Evolutionary conservation across 306 rosid genomes (phyloP), one percentile per base, ranked within the genome.

Genomic region (Crotalaria pallida): DNA sequence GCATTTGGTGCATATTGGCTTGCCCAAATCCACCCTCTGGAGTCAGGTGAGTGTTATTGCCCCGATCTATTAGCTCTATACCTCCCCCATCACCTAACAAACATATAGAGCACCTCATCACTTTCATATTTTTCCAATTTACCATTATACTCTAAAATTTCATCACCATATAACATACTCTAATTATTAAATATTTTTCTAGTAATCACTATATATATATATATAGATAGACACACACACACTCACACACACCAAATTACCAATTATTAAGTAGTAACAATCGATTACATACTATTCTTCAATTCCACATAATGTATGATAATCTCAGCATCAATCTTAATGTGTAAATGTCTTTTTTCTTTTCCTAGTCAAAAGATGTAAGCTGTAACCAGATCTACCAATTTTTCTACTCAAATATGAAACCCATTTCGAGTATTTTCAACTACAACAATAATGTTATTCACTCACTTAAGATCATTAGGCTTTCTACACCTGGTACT

Each of bases 11-110:
- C 21, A 71, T 79, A 47, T 76, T 56, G 44, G 63, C 40, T 72
- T 67, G 75, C 49, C 75, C 77, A 34, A 71, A 45, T 33, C 88
- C 77, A 79, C 66, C 81, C 52, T 83, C 76, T 1, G 77, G 62
- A 33, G 71, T 71, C 76, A 86, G 47, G 36, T 79, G 77, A 65
- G 78, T 73, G 16, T 77, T 81, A 19, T 77, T 80, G 72, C 87
- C 78, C 63, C 34, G 10, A 73, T 77, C 82, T 16, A 43, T 59
- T 21, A 80, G 80, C 65, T 26, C 12, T 67, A 77, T 69, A 63
- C 85, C 87, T 73, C 73, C 85, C 41, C 52, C 86, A 16, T 63
- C 68, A 55, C 84, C 96, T 88, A 62, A 72, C n/a, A n/a, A 33
- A 45, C 53, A 60, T 45, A 48, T 21, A 43, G 22, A 63, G 47